These are phyloP conservation scores for Cordyceps cicadae DNA, from an alignment of 2,329 filamentous ascomycete genomes.

Conservation along the genomic window DNA sequence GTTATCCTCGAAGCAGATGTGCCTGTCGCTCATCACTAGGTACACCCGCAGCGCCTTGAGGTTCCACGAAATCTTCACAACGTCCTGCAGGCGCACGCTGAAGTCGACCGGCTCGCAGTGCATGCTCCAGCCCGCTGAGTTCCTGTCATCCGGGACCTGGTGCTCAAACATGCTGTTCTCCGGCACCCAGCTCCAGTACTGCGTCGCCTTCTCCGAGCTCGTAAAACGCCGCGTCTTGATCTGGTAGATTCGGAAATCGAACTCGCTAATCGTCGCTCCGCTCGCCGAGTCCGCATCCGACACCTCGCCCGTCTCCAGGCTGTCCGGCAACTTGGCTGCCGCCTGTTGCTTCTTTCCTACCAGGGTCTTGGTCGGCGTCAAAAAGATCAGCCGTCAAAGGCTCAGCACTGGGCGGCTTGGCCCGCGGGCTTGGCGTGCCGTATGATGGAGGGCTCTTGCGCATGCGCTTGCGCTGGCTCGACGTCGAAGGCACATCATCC, in stretches of 20 bases:
- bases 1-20: constrained; percentile 23
- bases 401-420: neutral
- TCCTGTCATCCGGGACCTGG: constrained; percentile 40
- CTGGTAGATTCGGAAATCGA: constrained; percentile 45
- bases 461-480: neutral
- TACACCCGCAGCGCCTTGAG: constrained; percentile 33
- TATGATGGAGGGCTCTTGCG: neutral
- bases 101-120: constrained; percentile 45
- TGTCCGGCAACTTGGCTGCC: neutral
- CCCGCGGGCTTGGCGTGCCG: neutral
- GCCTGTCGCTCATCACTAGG: constrained; percentile 29
- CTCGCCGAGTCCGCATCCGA: constrained; percentile 46
- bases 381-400: neutral
- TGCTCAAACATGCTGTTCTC: constrained; percentile 39
- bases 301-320: constrained; percentile 1
- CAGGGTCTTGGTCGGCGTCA: neutral
- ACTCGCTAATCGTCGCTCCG: constrained; percentile 33
- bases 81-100: constrained; percentile 37
- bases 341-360: neutral
- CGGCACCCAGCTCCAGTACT: constrained; percentile 47
- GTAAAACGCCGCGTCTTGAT: constrained; percentile 42
- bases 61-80: constrained; percentile 38
- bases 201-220: constrained; percentile 39
- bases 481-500: constrained; percentile 20
- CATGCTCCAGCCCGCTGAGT: constrained; percentile 39